phyloP scores from a whole-genome alignment of 2,329 filamentous ascomycete species.

The Penicillium aurantiogriseum region DNA sequence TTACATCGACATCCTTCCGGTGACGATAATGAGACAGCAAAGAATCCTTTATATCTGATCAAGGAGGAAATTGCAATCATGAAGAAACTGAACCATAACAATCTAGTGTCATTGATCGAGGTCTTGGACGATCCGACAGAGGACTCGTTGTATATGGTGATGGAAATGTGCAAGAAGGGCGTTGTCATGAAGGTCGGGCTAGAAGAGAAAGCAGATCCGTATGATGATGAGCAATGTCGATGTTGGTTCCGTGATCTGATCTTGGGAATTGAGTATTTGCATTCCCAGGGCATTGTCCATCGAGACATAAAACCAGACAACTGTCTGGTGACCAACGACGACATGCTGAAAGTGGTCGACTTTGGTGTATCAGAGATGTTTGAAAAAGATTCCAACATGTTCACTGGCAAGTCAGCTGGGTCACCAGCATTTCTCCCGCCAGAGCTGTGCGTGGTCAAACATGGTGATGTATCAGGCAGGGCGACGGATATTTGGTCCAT shows the following conservation, averaged over 20 bases:
- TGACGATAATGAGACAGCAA: slow-evolving; percentile 53
- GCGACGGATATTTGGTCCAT: slow-evolving; percentile 98
- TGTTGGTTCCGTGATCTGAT: slow-evolving; percentile 95
- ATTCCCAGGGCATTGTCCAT: slow-evolving; percentile 91
- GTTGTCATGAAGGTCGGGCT: slow-evolving; percentile 94
- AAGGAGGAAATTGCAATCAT: slow-evolving; percentile 97
- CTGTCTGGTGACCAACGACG: slow-evolving; percentile 80
- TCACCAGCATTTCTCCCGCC: slow-evolving; percentile 94
- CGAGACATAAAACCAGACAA: slow-evolving; percentile 98
- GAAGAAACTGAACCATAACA: slow-evolving; percentile 96
- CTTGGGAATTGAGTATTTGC: slow-evolving; percentile 90
- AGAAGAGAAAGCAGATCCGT: slow-evolving; percentile 78
- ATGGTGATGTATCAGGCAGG: slow-evolving; percentile 82
- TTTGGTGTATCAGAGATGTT: slow-evolving; percentile 99
- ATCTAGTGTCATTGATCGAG: slow-evolving; percentile 89
- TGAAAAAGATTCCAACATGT: slow-evolving; percentile 82
- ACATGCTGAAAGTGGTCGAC: slow-evolving; percentile 95
- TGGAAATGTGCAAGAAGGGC: slow-evolving; percentile 98
- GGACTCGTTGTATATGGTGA: slow-evolving; percentile 96
- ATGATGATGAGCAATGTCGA: slow-evolving; percentile 76
- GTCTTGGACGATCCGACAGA: slow-evolving; percentile 94
- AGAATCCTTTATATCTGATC: slow-evolving; percentile 79
- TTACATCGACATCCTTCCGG: slow-evolving; percentile 60
- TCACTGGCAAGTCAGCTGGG: slow-evolving; percentile 86
- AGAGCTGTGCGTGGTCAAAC: slow-evolving; percentile 82